These are phyloP conservation scores for Vachellia pachyceras DNA, from an alignment of 306 rosid genomes.

Conservation along the genomic window DNA sequence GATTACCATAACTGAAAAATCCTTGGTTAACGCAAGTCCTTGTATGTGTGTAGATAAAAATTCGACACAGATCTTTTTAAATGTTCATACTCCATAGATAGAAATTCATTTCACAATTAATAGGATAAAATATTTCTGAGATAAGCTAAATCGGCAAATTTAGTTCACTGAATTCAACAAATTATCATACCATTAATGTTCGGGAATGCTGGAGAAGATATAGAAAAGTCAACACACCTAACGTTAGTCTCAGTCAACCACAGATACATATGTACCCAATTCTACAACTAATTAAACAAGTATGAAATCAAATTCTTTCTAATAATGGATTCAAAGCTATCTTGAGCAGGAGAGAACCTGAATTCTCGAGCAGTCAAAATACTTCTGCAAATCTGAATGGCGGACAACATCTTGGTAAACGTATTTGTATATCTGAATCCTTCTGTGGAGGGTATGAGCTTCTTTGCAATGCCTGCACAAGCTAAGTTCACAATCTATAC, in stretches of 20 bases:
- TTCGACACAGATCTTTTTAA: too few species aligned
- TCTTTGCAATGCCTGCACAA: slow-evolving; percentile 78
- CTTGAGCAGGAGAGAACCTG: slow-evolving; percentile 61
- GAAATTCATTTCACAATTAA: not conserved
- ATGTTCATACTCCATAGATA: not conserved
- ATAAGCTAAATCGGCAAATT: not conserved
- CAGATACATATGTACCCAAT: not conserved
- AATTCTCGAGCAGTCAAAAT: slow-evolving; percentile 80
- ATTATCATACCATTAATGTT: not conserved
- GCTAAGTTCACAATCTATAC: slow-evolving; percentile 74
- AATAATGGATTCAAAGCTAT: not conserved
- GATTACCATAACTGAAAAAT: not conserved
- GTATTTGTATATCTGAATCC: slow-evolving; percentile 85
- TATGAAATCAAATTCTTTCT: not conserved
- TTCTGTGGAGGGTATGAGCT: slow-evolving; percentile 71
- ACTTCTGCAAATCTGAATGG: slow-evolving; percentile 72
- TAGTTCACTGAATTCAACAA: slow-evolving; percentile 1
- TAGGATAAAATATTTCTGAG: slow-evolving; percentile 3
- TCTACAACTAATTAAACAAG: not conserved
- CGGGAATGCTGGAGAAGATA: not conserved
- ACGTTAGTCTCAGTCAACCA: not conserved
- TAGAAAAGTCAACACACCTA: slow-evolving; percentile 4
- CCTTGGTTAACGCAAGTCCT: too few species aligned
- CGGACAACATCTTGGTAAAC: slow-evolving; percentile 88
- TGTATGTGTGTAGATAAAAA: too few species aligned